Base-by-base conservation (phyloP, 495 filamentous ascomycete species). In the Durotheca rogersii region DNA sequence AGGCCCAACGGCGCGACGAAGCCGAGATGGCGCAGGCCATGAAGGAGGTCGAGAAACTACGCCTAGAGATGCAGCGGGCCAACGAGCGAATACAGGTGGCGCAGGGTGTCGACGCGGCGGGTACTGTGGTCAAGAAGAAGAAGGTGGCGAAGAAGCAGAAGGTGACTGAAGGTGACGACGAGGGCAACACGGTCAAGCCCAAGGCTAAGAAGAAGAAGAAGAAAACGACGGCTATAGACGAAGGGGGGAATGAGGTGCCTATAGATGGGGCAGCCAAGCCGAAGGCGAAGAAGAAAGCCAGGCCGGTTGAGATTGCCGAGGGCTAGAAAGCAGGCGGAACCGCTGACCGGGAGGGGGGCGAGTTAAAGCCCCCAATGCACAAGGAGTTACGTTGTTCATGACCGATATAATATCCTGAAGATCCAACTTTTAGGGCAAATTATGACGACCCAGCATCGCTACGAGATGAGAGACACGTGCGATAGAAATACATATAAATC, bases 21-120 rank as follows among this genome's bases (percentile, higher is more conserved):
- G 79, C 75, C 1, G 90, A 95, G 67, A 92, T 95, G 87, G 78
- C 75, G 20, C 82, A 78, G 61, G 93, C 91, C 3, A 81, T 95
- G 73, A 81, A 83, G 63, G 84, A 95, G 64, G 86, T 98, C 10
- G 92, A 96, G 72, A 75, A 81, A 38, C 66, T 94, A 41, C 75
- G 93, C 29, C 66, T 94, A 40, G 87, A 92, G 67, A 96, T 98
- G 90, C 91, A 96, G 69, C 73, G 89, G 56, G 87, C 86, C 11
- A 87, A 88, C 25, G 91, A 97, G 70, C 71, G 89, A 41, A 85
- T 94, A 25, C 76, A 88, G 62, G 77, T 81, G 10, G 77, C 81
- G 20, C 79, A 87, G 47, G 87, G 83, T 2, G 81, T 82, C 2
- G 78, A 83, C n/a, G 71, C 72, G 3, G 88, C 89, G 52, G 88